Conservation (phyloP, 768 basidiomycete species). For the Strobilomyces confusus region DNA sequence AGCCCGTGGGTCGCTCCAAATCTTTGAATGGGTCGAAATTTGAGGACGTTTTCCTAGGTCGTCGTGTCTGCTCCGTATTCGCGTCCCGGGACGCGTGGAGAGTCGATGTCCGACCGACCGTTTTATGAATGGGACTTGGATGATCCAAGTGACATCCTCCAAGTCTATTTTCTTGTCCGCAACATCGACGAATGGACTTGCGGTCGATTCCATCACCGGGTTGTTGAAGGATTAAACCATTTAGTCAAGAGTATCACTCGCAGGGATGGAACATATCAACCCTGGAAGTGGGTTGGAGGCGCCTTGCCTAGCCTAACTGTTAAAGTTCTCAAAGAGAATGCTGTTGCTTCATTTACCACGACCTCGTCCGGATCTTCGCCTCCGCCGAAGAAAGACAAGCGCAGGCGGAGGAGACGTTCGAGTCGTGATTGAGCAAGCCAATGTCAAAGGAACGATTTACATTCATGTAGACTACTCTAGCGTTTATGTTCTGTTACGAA, state of each 20-base stretch:
- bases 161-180: constrained; percentile 48
- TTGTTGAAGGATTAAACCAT: constrained; percentile 37
- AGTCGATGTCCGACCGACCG: constrained; percentile 16
- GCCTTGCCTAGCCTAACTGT: constrained; percentile 14
- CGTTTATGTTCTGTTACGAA: constrained; percentile 8
- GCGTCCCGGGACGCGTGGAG: constrained; percentile 11
- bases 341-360: constrained; percentile 24
- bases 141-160: constrained; percentile 40
- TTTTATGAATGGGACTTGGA: constrained; percentile 52
- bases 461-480: background rate
- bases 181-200: constrained; percentile 55
- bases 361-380: constrained; percentile 26
- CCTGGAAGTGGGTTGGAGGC: constrained; percentile 48
- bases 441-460: background rate
- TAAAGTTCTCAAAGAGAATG: constrained; percentile 37
- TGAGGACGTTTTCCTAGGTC: constrained; percentile 28
- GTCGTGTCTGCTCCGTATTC: constrained; percentile 50
- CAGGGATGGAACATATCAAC: constrained; percentile 33
- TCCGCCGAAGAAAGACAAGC: constrained; percentile 29
- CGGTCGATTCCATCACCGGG: constrained; percentile 37
- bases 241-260: constrained; percentile 34
- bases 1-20: constrained; percentile 30
- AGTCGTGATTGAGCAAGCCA: constrained; percentile 17
- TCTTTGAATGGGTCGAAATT: background rate
- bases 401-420: constrained; percentile 27